A percentile compares a stretch with the other conserved stretches of the same genome.
Conservation (phyloP, 2,329 filamentous ascomycete genomes). For the Drechslerella coelobrocha region DNA sequence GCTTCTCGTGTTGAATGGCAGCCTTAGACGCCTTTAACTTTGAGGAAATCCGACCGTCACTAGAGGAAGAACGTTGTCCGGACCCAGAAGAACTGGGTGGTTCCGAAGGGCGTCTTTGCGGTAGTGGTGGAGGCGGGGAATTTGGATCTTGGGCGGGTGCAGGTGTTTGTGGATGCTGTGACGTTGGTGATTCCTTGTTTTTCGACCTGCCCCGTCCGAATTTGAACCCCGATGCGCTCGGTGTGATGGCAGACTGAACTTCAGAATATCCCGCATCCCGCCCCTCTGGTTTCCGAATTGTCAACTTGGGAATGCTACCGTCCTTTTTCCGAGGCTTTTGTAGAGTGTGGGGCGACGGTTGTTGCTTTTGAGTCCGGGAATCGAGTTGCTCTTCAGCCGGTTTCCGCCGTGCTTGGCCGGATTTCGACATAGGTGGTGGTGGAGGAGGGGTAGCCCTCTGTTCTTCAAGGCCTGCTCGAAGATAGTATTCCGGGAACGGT, state of each 20-base stretch:
- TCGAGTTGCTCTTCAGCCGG: conserved; percentile 12
- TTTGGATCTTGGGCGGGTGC: conserved; percentile 9
- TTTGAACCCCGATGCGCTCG: conserved; percentile 34
- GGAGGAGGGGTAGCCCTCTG: conserved; percentile 31
- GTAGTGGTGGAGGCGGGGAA: conserved; percentile 35
- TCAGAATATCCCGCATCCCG: conserved; percentile 27
- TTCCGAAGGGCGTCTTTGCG: conserved; percentile 31
- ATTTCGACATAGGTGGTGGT: conserved; percentile 15
- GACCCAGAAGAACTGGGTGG: conserved; percentile 33
- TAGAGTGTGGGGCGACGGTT: conserved; percentile 23
- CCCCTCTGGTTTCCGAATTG: conserved; percentile 32
- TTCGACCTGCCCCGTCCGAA: conserved; percentile 41
- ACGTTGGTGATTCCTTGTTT: conserved; percentile 38
- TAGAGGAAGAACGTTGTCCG: conserved; percentile 36
- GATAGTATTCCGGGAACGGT: conserved; percentile 43
- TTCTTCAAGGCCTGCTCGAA: conserved; percentile 30
- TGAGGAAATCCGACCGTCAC: conserved; percentile 40
- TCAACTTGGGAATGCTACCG: conserved; percentile 34
- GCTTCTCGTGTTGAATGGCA: conserved; percentile 24
- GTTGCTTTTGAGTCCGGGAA: conserved; percentile 10
- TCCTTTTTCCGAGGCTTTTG: conserved; percentile 42
- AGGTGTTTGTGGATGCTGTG: conserved; percentile 19
- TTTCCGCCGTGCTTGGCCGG: conserved; percentile 18
- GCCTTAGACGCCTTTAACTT: conserved; percentile 49
- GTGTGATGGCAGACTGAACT: conserved; percentile 34